Evolutionary conservation across 1,284 basidiomycete species (phyloP), one percentile per base, ranked within the genome.

Genomic region (Afroboletus lepidellus): DNA sequence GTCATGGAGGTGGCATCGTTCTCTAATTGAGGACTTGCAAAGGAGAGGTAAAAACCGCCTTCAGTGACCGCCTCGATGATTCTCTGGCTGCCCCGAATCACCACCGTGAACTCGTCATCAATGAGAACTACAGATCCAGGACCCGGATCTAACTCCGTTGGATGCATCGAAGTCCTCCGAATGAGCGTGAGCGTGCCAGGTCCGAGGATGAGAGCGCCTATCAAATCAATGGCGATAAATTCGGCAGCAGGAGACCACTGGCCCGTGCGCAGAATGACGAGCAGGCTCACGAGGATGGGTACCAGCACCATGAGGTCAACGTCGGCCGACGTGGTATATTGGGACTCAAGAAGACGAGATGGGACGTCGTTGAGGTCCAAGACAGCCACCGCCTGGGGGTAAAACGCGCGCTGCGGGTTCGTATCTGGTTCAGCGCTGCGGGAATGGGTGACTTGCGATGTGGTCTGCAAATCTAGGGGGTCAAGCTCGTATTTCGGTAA

Each of bases 41-140:
- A 58, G n/a, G 59, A 61, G 32, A 63, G 51, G 25, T 56, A 52
- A 37, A 60, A 60, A 20, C 58, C 51, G 15, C 61, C 56, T 41
- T 59, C 59, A 2, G 52, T 56, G 46, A 63, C n/a, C 6, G 58
- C 59, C 5, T 60, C 59, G 8, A 60, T 46, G 3, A 52, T 46
- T 12, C 48, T 41, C 27, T 60, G 59, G 16, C 51, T 58, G 2
- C 58, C 59, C 9, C 48, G 51, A 37, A 63, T 43, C 25, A 63
- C 58, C 24, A 58, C 39, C 2, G 44, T 48, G 9, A 59, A 32
- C 16, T 61, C 48, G 24, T 63, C 58, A 18, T 60, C 59, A 48
- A 60, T 51, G 32, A 63, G 56, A 16, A 61, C 56, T 3, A 48
- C 56, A 24, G 48, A 63, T 23, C 59, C 61, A 0, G 46, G 34